Evolutionary conservation across 257 asterid species (phyloP).

Genomic region (Rhazya stricta): DNA sequence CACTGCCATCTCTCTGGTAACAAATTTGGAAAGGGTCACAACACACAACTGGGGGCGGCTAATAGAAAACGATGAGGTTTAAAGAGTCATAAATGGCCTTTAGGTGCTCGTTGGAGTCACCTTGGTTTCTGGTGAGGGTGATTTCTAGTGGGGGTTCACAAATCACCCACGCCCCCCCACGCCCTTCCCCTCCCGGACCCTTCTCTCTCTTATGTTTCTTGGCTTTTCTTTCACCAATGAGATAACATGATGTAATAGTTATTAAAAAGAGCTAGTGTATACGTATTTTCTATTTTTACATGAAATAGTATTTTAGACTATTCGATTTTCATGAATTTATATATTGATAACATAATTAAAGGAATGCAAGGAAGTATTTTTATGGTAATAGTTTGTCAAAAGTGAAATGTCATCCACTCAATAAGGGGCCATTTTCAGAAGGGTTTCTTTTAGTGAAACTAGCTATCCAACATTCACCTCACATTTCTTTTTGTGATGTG

Average conservation of each 20-base stretch:
- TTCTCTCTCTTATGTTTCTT: neutral
- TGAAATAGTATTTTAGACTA: no score
- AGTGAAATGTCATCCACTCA: slow-evolving; percentile 28
- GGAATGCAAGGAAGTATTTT: no score
- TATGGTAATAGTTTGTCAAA: neutral
- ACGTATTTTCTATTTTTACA: no score
- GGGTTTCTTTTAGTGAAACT: neutral
- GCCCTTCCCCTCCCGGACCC: neutral
- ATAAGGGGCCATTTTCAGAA: slow-evolving; percentile 14
- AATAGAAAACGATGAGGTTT: slow-evolving; percentile 31
- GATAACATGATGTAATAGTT: no score
- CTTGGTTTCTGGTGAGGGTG: slow-evolving; percentile 22
- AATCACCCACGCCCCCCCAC: neutral
- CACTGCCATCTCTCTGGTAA: slow-evolving; percentile 2
- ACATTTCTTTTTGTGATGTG: slow-evolving; percentile 25
- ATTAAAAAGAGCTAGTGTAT: no score
- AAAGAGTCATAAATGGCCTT: slow-evolving; percentile 34
- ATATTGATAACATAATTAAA: no score
- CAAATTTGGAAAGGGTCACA: slow-evolving; percentile 44
- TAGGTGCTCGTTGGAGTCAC: slow-evolving; percentile 50
- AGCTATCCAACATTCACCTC: slow-evolving; percentile 20
- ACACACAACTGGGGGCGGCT: slow-evolving; percentile 49
- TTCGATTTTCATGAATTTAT: no score
- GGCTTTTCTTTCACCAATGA: neutral
- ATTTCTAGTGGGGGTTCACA: slow-evolving; percentile 6